Percentiles rank a stretch among this genome's conserved stretches.
Conservation (phyloP, 257 asterid genomes). For the Voacanga thouarsii region DNA sequence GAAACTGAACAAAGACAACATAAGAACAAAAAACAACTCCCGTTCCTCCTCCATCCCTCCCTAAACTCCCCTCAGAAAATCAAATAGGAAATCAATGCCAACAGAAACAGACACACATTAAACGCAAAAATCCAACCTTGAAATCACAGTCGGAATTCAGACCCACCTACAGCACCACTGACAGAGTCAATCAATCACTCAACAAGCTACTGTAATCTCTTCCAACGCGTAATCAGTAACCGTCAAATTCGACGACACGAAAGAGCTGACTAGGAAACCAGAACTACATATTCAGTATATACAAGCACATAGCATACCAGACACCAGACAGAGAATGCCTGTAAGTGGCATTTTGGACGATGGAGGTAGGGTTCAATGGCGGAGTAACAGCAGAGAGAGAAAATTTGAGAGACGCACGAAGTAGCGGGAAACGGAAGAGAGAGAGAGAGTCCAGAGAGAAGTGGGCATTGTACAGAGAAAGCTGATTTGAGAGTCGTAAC, state of each 20-base stretch:
- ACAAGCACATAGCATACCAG: background rate
- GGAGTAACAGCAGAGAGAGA: background rate
- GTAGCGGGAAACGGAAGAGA: conserved; percentile 16
- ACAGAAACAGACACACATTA: background rate
- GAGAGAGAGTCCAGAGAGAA: conserved; percentile 9
- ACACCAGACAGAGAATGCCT: conserved; percentile 6
- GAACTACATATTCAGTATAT: background rate
- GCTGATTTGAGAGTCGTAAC: background rate
- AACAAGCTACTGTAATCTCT: background rate
- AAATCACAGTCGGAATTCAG: background rate
- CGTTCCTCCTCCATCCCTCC: background rate
- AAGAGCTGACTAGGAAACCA: background rate
- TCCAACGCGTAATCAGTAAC: background rate
- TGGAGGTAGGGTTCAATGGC: background rate
- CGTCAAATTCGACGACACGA: background rate
- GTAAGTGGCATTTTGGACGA: background rate
- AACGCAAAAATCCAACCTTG: background rate
- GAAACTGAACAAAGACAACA: background rate
- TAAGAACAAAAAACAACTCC: too few relatives aligned
- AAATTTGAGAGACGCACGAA: background rate
- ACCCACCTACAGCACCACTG: background rate
- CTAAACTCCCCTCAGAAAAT: too few relatives aligned
- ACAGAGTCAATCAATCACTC: background rate
- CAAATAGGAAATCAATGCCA: background rate
- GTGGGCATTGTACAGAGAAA: background rate